Percentiles rank a stretch among this genome's conserved stretches.
Conservation (phyloP, 1,284 basidiomycete genomes). For the Phellinidium pouzarii region DNA sequence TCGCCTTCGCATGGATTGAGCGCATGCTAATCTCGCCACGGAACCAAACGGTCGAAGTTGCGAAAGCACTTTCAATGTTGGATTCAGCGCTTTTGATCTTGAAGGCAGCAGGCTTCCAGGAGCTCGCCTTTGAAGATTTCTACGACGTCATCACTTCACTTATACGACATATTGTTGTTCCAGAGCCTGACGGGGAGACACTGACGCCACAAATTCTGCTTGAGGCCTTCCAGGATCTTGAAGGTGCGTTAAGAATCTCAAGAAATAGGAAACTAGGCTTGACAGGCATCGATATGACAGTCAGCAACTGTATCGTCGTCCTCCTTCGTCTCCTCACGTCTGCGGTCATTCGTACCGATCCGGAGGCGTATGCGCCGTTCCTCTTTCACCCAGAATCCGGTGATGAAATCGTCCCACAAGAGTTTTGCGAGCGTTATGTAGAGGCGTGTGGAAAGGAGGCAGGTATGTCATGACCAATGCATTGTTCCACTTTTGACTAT, state of each 20-base stretch:
- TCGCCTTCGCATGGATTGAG: slow-evolving; percentile 50
- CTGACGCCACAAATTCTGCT: slow-evolving; percentile 39
- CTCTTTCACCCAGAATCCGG: slow-evolving; percentile 69
- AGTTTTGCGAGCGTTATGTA: slow-evolving; percentile 74
- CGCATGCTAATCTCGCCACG: slow-evolving; percentile 39
- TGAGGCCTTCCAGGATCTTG: slow-evolving; percentile 46
- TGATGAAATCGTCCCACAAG: slow-evolving; percentile 47
- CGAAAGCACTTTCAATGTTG: slow-evolving; percentile 46
- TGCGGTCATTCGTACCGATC: slow-evolving; percentile 67
- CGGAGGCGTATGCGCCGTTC: slow-evolving; percentile 63
- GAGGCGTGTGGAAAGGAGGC: slow-evolving; percentile 81
- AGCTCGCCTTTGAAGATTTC: slow-evolving; percentile 54
- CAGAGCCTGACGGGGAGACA: slow-evolving; percentile 30
- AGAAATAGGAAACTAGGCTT: background rate
- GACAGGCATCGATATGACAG: slow-evolving; percentile 28
- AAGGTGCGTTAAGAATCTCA: slow-evolving; percentile 32
- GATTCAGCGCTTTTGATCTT: slow-evolving; percentile 48
- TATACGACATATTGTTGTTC: slow-evolving; percentile 36
- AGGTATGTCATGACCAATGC: slow-evolving; percentile 35
- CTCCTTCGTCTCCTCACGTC: slow-evolving; percentile 78
- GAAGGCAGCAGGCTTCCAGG: slow-evolving; percentile 58
- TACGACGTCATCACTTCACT: slow-evolving; percentile 42
- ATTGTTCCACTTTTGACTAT: background rate
- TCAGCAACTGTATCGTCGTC: slow-evolving; percentile 65
- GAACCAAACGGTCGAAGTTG: slow-evolving; percentile 41